phyloP scores from a whole-genome alignment of 192 early-diverging fungal species.

The Backusella psychrophila region DNA sequence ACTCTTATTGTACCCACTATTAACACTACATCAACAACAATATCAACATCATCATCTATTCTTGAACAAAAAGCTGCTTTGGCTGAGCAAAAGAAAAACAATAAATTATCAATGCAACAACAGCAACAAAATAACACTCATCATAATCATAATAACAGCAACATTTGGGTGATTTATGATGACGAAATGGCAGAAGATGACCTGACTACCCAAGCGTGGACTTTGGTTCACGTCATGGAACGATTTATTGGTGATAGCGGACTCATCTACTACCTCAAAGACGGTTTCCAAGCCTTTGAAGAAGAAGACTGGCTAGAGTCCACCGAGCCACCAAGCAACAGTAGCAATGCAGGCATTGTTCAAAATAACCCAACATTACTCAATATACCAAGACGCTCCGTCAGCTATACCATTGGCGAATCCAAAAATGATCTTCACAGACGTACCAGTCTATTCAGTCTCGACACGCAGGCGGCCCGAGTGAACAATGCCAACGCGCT shows the following conservation, averaged over 20 bases:
- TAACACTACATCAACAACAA: neutral
- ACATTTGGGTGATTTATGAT: conserved; percentile 43
- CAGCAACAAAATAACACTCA: neutral
- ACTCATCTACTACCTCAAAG: conserved; percentile 42
- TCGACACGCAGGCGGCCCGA: conserved; percentile 28
- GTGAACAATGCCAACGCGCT: conserved; percentile 24
- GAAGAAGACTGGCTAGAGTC: conserved; percentile 4
- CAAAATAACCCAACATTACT: neutral
- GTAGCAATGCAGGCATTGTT: conserved; percentile 2
- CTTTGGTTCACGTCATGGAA: conserved; percentile 46
- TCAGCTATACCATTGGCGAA: conserved; percentile 17
- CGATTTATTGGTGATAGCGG: conserved; percentile 18
- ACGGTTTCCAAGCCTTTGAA: conserved; percentile 50
- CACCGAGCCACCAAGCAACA: neutral
- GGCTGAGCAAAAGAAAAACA: conserved; percentile 8
- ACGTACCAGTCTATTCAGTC: conserved; percentile 19
- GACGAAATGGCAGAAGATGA: conserved; percentile 44
- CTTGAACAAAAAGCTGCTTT: conserved; percentile 15
- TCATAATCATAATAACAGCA: neutral
- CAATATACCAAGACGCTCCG: conserved; percentile 11
- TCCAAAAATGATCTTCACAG: neutral
- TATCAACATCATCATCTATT: conserved; percentile 9
- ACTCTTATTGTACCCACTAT: neutral
- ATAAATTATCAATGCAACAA: neutral
- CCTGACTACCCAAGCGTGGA: conserved; percentile 47